Base-by-base conservation (phyloP, 208 protist species). In the Crithidia sp. region DNA sequence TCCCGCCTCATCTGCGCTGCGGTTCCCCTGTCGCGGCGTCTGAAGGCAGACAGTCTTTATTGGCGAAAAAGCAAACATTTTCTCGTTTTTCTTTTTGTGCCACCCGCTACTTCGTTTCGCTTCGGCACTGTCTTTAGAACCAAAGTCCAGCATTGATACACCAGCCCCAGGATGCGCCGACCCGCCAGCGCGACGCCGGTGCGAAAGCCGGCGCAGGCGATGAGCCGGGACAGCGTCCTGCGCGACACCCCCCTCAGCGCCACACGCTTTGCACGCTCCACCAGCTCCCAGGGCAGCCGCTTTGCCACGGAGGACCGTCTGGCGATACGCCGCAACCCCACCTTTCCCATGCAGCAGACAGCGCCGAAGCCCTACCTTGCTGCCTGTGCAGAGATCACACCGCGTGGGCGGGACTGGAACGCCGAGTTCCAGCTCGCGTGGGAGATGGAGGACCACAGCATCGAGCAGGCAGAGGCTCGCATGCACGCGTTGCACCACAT, bases 391-490 rank as follows among this genome's bases (percentile, higher is more conserved):
- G 81, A 86, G 55, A 91, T 94, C 67, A 90, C 84, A 0, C 63
- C 79, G n/a, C 64, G 39, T 6, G 76, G 65, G 14, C 74, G 87
- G 7, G 69, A 94, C 74, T 96, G 91, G 89, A 96, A 96, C 54
- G 86, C 87, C 5, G 88, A 94, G 71, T 96, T 94, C 58, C 91
- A 96, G 74, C 74, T 92, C 10, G 91, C 88, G 43, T 94, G 88
- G 88, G 87, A 92, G 74, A 85, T 90, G 82, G 86, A 88, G 67
- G 81, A 83, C 66, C 74, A 80, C 77, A 93, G 76, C 8, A 57
- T 85, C n/a, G 72, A 69, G 49, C 76, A 84, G 59, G 91, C 91
- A 8, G 79, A 82, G 66, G 66, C 55, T 37, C 84, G 91, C 13
- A 81, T 77, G 76, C 67, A 69, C 37, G 63, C 63, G 4, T 76